Conservation (phyloP, 208 protist genomes). For the Leptomonas seymouri region DNA sequence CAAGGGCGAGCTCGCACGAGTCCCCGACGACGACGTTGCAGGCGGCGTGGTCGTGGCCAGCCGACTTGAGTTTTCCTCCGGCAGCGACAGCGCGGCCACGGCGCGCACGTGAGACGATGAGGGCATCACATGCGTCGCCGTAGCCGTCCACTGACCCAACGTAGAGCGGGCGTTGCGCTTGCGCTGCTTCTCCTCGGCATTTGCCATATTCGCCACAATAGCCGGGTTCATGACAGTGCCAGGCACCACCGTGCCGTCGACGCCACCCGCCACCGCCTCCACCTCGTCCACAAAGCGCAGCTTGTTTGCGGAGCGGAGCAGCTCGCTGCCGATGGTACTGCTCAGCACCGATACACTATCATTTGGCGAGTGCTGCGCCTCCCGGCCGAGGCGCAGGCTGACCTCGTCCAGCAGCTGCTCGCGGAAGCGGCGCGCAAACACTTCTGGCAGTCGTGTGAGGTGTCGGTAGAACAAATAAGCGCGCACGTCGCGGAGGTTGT, state of each 20-base stretch:
- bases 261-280: conserved; percentile 55
- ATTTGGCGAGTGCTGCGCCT: conserved; percentile 43
- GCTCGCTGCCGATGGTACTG: conserved; percentile 54
- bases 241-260: conserved; percentile 50
- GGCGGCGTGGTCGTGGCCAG: conserved; percentile 1
- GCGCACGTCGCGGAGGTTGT: conserved; percentile 58
- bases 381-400: conserved; percentile 46
- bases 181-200: conserved; percentile 46
- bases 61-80: conserved; percentile 18
- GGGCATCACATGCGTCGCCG: conserved; percentile 17
- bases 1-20: conserved; percentile 11
- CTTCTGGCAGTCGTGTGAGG: conserved; percentile 38
- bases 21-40: not conserved
- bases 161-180: conserved; percentile 22
- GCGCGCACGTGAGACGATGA: conserved; percentile 16
- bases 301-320: conserved; percentile 52
- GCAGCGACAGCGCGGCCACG: conserved; percentile 8
- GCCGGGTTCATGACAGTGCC: conserved; percentile 46
- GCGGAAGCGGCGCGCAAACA: conserved; percentile 45
- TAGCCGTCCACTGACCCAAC: conserved; percentile 34
- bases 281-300: conserved; percentile 80
- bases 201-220: conserved; percentile 43
- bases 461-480: conserved; percentile 69
- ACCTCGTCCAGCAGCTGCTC: conserved; percentile 53
- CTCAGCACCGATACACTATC: conserved; percentile 65